Percentiles rank a stretch among this genome's conserved stretches.
Conservation (phyloP, 768 basidiomycete genomes). For the Panaeolus cyanescens region DNA sequence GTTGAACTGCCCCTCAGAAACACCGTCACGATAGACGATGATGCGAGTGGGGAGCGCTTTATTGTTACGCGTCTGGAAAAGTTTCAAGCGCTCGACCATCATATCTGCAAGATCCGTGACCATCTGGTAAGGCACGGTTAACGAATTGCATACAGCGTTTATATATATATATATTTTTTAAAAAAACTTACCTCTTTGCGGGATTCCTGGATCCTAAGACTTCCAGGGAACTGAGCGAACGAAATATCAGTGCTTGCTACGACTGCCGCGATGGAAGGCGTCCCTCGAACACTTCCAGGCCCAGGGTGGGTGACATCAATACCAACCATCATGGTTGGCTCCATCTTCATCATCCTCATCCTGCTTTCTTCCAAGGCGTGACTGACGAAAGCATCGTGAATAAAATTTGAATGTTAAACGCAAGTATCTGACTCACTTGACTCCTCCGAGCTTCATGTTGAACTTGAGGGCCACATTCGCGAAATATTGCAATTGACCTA, state of each 20-base stretch:
- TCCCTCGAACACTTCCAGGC: constrained; percentile 69
- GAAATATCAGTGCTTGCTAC: constrained; percentile 70
- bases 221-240: constrained; percentile 75
- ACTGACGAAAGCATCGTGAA: constrained; percentile 22
- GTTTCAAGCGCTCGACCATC: constrained; percentile 64
- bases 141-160: too few relatives aligned
- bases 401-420: constrained; percentile 1
- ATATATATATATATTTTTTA: neutral
- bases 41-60: constrained; percentile 62
- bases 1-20: constrained; percentile 81
- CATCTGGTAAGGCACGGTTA: too few relatives aligned
- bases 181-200: constrained; percentile 77
- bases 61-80: constrained; percentile 49
- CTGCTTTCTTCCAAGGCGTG: constrained; percentile 49
- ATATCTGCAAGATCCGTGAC: constrained; percentile 65
- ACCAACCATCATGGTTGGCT: constrained; percentile 79
- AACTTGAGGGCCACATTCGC: constrained; percentile 83
- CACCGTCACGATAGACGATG: constrained; percentile 79
- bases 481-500: constrained; percentile 69
- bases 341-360: constrained; percentile 59
- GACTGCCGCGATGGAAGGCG: constrained; percentile 85
- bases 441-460: constrained; percentile 81
- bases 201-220: constrained; percentile 69
- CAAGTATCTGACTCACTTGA: constrained; percentile 60
- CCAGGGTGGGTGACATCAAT: constrained; percentile 86